Base-by-base conservation (phyloP, 208 protist species). In the Endotrypanum monterogeii region DNA sequence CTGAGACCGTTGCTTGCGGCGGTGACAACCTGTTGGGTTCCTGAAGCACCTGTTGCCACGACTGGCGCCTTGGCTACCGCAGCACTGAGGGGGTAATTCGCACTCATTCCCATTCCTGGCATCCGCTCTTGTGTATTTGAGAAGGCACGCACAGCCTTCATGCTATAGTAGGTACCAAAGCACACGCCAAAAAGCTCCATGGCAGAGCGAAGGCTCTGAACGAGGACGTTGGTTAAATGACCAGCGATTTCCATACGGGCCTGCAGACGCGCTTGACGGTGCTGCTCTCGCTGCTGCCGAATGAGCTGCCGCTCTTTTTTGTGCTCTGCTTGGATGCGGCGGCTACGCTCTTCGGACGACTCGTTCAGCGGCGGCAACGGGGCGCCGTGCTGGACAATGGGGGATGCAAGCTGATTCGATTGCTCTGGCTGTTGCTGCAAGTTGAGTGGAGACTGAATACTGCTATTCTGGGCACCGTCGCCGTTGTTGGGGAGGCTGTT, bases 121-220 rank as follows among this genome's bases (percentile, higher is more conserved):
- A 70, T 57, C 65, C 65, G 65, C 65, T 70, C 65, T 50, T 91
- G 89, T 63, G 58, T 74, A 67, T 79, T 89, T 4, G 89, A 82
- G 56, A 95, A 86, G 20, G 85, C 82, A 52, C 88, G 83, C 32
- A 95, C 80, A 3, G 89, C 89, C 73, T 91, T 93, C 67, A 95
- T 88, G 80, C 91, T 95, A 80, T 95, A 95, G 79, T 93, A 95
- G 18, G 91, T 93, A 44, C 91, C 91, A 77, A 95, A 94, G 68
- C 89, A 90, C 73, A 95, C 89, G 25, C 87, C 83, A 57, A 93
- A 91, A 58, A 95, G 76, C 78, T 95, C 91, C 77, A 92, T 85
- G 4, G 83, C 82, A 28, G 91, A 95, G 25, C 91, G 88, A 55
- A 94, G 79, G 2, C 89, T 81, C 79, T 95, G 91, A 28, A 95